Base-by-base conservation (phyloP, 768 basidiomycete species). In the Amanita polypyramis region DNA sequence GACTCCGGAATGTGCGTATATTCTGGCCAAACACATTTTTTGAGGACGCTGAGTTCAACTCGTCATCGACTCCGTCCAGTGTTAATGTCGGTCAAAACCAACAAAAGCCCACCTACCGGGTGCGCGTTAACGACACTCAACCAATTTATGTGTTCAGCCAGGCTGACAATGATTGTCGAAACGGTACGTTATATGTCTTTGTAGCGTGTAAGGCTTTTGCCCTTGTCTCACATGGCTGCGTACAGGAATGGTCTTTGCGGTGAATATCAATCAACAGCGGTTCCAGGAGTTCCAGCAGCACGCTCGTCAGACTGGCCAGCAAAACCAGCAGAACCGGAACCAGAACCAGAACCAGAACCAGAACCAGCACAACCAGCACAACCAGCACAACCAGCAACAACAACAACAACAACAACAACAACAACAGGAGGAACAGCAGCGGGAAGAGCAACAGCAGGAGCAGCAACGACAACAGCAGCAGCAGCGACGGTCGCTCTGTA, bases 161-260 rank as follows among this genome's bases (percentile, higher is more conserved):
- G 36, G 79, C 80, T 55, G 59, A 55, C 7, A 61, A 62, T 34
- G 79, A 83, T 61, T 81, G 80, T 48, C 67, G 69, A 35, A 58
- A 66, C 47, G 66, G 65, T 62, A 17, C 7, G 45, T 36, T 11
- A 14, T n/a, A 17, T 15, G 23, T 14, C 10, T 43, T 35, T n/a
- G n/a, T n/a, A n/a, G n/a, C n/a, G n/a, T n/a, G n/a, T n/a, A n/a
- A n/a, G n/a, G n/a, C n/a, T n/a, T n/a, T n/a, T n/a, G n/a, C n/a
- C n/a, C n/a, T n/a, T n/a, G n/a, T n/a, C n/a, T n/a, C n/a, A n/a
- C n/a, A n/a, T n/a, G n/a, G n/a, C n/a, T n/a, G 12, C 43, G 12
- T n/a, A 25, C 37, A 60, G 77, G 80, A 51, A 82, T 82, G 81
- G 80, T 82, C 20, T 79, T 79, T 58, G 79, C 79, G 2, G 67